Conservation (phyloP, 2,329 filamentous ascomycete genomes). For the Verticillium klebahnii region DNA sequence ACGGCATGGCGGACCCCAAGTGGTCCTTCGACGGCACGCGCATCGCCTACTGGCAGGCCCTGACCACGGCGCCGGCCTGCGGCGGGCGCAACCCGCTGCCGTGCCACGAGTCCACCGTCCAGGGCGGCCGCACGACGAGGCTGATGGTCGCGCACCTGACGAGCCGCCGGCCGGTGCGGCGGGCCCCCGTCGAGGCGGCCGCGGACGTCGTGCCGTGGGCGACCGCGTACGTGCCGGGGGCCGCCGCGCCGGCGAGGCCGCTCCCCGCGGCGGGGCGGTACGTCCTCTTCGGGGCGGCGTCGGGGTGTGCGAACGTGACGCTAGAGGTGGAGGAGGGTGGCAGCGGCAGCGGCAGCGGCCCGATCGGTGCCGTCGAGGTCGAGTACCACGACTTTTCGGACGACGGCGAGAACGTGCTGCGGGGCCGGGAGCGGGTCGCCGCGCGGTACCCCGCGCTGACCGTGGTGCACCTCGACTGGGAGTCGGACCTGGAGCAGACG, state of each 20-base stretch:
- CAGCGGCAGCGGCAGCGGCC: slow-evolving; percentile 16
- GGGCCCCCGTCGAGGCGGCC: slow-evolving; percentile 8
- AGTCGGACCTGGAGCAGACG: slow-evolving; percentile 19
- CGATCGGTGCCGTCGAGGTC: slow-evolving; percentile 15
- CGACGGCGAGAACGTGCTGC: slow-evolving; percentile 23
- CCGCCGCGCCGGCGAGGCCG: background rate
- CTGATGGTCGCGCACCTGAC: slow-evolving; percentile 33
- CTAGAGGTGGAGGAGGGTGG: background rate
- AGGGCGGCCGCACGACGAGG: slow-evolving; percentile 27
- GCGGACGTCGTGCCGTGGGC: slow-evolving; percentile 4
- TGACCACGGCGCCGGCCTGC: slow-evolving; percentile 30
- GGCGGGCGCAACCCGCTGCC: slow-evolving; percentile 32
- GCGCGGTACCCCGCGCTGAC: background rate
- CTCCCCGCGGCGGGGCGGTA: slow-evolving; percentile 9
- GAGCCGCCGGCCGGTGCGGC: slow-evolving; percentile 21
- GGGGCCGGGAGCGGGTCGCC: slow-evolving; percentile 29
- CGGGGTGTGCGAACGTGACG: slow-evolving; percentile 16
- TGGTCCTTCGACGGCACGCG: slow-evolving; percentile 32
- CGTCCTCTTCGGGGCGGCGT: slow-evolving; percentile 11
- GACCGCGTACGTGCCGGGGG: slow-evolving; percentile 2
- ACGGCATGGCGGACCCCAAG: slow-evolving; percentile 34
- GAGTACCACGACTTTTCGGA: slow-evolving; percentile 31
- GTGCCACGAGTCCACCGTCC: slow-evolving; percentile 30
- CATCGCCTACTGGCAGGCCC: slow-evolving; percentile 34
- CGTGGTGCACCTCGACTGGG: background rate